Base-by-base conservation (phyloP, 352 stramenopile genomes). In the Globisporangium irregulare region DNA sequence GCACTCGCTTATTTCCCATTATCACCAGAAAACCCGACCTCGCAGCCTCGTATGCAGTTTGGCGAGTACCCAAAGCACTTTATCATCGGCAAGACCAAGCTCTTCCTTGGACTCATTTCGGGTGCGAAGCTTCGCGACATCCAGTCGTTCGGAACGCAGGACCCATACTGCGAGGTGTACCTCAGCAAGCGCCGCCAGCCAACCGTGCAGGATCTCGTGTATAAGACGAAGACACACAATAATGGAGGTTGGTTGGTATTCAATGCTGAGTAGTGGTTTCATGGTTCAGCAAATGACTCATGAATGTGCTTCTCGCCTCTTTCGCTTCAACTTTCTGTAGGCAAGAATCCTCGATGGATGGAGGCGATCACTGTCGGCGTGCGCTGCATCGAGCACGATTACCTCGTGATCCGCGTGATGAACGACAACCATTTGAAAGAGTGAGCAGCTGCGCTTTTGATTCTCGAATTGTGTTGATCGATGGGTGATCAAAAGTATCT, bases 341-440 rank as follows among this genome's bases (percentile, higher is more conserved):
- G 84, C 69, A 93, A 93, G 66, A 89, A 93, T 61, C 85, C 85
- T 53, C 75, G 73, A 15, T 93, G 85, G 85, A 89, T 91, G 57
- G 85, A 93, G 64, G 82, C 79, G 20, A 67, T 93, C 22, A 82
- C 80, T 0, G 74, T 78, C 25, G 74, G 70, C 18, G 71, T 91
- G n/a, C 79, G 82, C 14, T 93, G 85, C 74, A 93, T 93, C 65
- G 82, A 93, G 66, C 85, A 93, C 68, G 81, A 91, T 53, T 91
- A 83, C 67, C 71, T 93, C n/a, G 79, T 86, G 61, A 78, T 93
- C 69, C 85, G 85, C 14, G 81, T 93, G 25, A 90, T 91, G 80
- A 91, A 93, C 68, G 80, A 91, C 75, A 93, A 93, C 72, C 82
- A 84, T 51, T 59, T 93, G 27, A 87, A 85, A 66, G 77, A 93